These are phyloP conservation scores for Hyphodiscus sp. DNA, from an alignment of 2,329 filamentous ascomycete genomes.

Conservation along the genomic window DNA sequence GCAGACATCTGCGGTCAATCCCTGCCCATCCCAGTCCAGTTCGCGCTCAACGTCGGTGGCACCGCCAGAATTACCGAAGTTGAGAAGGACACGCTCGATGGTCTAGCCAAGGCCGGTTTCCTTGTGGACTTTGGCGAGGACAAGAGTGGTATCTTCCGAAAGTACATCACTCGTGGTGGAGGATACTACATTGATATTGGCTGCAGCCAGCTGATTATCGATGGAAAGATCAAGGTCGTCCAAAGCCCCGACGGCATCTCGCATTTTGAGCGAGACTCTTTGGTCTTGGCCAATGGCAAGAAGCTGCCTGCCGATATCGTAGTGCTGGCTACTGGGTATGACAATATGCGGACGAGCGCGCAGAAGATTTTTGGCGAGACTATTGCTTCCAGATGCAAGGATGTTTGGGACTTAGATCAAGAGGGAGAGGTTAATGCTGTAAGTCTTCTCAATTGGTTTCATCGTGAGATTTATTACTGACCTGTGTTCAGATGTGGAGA, in stretches of 20 bases:
- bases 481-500: constrained; percentile 35
- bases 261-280: constrained; percentile 32
- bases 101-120: too few species aligned
- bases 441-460: not conserved
- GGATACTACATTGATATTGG: constrained; percentile 54
- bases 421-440: constrained; percentile 36
- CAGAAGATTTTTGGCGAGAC: constrained; percentile 43
- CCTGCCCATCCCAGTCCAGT: too few species aligned
- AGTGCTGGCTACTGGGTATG: constrained; percentile 41
- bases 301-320: constrained; percentile 44
- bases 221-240: constrained; percentile 46
- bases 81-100: not conserved
- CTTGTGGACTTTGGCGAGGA: not conserved
- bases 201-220: constrained; percentile 41
- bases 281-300: constrained; percentile 37
- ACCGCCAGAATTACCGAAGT: not conserved
- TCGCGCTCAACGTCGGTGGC: too few species aligned
- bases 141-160: constrained; percentile 34
- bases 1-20: too few species aligned
- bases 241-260: constrained; percentile 40
- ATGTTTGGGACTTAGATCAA: constrained; percentile 41
- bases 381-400: constrained; percentile 39
- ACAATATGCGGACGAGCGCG: constrained; percentile 45
- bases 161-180: constrained; percentile 40
- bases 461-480: not conserved